Evolutionary conservation across 495 filamentous ascomycete genomes (phyloP).

Genomic region (Neurospora pannonica): DNA sequence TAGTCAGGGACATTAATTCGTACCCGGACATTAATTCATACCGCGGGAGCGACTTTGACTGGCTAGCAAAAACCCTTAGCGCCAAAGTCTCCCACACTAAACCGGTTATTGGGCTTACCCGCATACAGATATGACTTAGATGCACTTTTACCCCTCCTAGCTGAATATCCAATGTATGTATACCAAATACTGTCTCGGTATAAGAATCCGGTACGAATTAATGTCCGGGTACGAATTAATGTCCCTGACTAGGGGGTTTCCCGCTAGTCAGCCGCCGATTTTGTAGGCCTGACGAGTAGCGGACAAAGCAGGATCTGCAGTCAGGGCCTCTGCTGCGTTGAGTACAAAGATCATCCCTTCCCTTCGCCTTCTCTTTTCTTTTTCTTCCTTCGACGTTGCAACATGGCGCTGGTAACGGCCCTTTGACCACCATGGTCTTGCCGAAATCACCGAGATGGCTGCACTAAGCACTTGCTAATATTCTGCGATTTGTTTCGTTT

Average conservation of each 20-base stretch:
- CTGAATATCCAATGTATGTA: background rate
- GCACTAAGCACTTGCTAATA: background rate
- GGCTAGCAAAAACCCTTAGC: background rate
- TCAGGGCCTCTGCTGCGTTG: background rate
- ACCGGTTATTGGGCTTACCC: background rate
- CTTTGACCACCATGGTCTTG: background rate
- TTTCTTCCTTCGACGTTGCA: background rate
- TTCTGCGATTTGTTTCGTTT: background rate
- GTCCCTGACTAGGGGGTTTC: too few species aligned
- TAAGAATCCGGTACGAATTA: background rate
- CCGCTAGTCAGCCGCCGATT: too few species aligned
- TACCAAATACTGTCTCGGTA: background rate
- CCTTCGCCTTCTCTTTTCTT: background rate
- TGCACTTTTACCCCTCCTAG: background rate
- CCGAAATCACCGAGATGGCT: background rate
- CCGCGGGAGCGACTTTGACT: background rate
- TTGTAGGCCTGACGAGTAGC: background rate
- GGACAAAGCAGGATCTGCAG: background rate
- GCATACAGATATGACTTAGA: rapidly evolving
- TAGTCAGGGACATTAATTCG: too few species aligned
- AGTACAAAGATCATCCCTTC: background rate
- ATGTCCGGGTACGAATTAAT: too few species aligned
- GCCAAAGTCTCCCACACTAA: background rate
- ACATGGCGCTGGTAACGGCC: background rate
- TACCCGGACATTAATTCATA: too few species aligned